Evolutionary conservation across 225 moss, liverwort and hornwort species (phyloP), one percentile per base, ranked within the genome.

Genomic region (Physcomitrium patens): DNA sequence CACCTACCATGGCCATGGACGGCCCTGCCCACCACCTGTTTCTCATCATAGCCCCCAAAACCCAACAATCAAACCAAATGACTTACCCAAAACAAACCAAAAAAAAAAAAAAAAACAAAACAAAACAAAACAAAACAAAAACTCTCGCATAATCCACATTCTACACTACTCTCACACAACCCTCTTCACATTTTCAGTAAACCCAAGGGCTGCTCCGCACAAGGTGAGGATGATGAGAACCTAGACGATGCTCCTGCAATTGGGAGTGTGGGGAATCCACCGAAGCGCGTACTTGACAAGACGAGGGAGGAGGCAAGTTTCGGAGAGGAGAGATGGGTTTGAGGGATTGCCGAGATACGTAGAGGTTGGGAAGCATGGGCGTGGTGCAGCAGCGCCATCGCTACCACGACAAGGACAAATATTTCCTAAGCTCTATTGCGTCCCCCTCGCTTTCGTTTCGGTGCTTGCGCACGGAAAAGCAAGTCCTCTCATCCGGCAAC

Each of bases 21-120:
- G 66, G 70, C 62, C 60, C 43, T 43, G 72, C 49, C 28, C 47
- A 55, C 72, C 71, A 75, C 60, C 86, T 83, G 79, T 69, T 73
- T 14, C n/a, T 17, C 64, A 74, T 3, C 65, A 69, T 59, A 53
- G 8, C 12, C 28, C 7, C 51, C 43, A 59, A 67, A 26, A 4
- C 41, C 4, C 28, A 24, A 52, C 28, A 19, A 17, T 4, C 15
- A 11, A 14, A 69, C 48, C n/a, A 16, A 57, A 49, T 24, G 16
- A 70, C 43, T 27, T 16, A 26, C n/a, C 24, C 67, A 46, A n/a
- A 24, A 24, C 24, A 24, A 24, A 24, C 24, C n/a, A n/a, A 24
- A 24, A 24, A 1, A 24, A 24, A 24, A 24, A 24, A 24, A 24
- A 1, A 24, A 24, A 24, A 24, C 24, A 24, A 24, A 24, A 24